Evolutionary conservation across 768 basidiomycete species (phyloP).

Genomic region (Tulasnella calospora): DNA sequence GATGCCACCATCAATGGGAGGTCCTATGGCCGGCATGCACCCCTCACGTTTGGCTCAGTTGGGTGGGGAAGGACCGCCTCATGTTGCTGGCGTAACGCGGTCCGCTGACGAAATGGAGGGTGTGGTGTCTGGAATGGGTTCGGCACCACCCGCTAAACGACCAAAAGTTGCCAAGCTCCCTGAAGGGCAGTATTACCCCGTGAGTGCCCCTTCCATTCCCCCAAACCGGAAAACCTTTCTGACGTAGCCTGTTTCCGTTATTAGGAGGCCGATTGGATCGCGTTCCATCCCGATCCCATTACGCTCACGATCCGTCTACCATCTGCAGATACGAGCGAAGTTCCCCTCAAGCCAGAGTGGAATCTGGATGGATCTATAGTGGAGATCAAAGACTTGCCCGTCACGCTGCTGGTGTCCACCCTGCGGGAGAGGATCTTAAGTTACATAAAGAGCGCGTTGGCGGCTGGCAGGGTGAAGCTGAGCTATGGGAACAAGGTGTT

Average conservation of each 20-base stretch:
- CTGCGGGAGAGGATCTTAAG: conserved; percentile 83
- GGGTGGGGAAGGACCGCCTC: conserved; percentile 39
- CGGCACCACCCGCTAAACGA: conserved; percentile 76
- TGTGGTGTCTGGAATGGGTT: conserved; percentile 45
- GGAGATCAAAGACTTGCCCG: conserved; percentile 68
- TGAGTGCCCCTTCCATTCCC: conserved; percentile 1
- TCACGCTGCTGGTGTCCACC: conserved; percentile 79
- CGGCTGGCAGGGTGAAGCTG: conserved; percentile 74
- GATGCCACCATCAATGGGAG: conserved; percentile 1
- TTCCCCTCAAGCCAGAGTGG: conserved; percentile 85
- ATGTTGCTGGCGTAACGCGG: conserved; percentile 58
- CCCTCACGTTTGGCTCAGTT: conserved; percentile 61
- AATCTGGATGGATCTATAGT: conserved; percentile 77
- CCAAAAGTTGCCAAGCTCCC: conserved; percentile 82
- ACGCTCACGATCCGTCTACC: conserved; percentile 82
- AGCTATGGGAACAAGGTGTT: conserved; percentile 80
- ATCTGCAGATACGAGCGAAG: conserved; percentile 35
- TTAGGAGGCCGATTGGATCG: conserved; percentile 66
- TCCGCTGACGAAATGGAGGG: conserved; percentile 74
- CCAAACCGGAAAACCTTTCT: neutral
- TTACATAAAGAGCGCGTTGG: conserved; percentile 69
- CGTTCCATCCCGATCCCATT: conserved; percentile 86
- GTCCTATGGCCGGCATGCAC: conserved; percentile 50
- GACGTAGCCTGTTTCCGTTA: neutral
- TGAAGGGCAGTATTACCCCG: conserved; percentile 77